These are phyloP conservation scores for Amanita rubescens DNA, from an alignment of 768 basidiomycete genomes.

Conservation along the genomic window DNA sequence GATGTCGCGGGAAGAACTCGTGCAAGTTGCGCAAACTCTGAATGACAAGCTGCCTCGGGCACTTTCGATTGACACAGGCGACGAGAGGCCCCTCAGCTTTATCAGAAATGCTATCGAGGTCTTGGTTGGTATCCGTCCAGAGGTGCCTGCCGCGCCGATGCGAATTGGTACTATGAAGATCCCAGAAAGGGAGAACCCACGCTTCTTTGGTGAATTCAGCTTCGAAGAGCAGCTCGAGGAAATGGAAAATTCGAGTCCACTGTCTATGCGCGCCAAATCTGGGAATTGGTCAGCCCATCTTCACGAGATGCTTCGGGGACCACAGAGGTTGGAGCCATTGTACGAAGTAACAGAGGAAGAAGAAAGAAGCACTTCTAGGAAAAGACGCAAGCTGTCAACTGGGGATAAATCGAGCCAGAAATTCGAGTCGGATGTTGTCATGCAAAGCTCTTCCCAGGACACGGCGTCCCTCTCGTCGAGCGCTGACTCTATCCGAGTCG, in stretches of 20 bases:
- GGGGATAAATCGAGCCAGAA: not conserved
- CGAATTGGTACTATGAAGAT: slow-evolving; percentile 8
- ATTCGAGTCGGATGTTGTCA: slow-evolving; percentile 1
- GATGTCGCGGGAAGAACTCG: slow-evolving; percentile 50
- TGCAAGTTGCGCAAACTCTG: slow-evolving; percentile 43
- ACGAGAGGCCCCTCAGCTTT: slow-evolving; percentile 29
- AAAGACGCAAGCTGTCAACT: not conserved
- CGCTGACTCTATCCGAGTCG: not conserved
- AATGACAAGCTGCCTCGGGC: slow-evolving; percentile 50
- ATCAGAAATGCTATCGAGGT: slow-evolving; percentile 53
- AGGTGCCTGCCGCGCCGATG: slow-evolving; percentile 30
- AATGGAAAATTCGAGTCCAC: not conserved
- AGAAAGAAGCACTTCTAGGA: not conserved
- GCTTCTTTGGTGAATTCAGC: slow-evolving; percentile 6
- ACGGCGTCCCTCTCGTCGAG: not conserved
- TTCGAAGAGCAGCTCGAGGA: slow-evolving; percentile 6
- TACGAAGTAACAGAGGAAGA: slow-evolving; percentile 6
- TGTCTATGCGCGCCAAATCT: not conserved
- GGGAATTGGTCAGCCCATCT: not conserved
- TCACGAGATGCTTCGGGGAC: not conserved
- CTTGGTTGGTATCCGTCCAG: slow-evolving; percentile 47
- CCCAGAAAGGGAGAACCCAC: slow-evolving; percentile 1
- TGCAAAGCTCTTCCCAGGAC: not conserved
- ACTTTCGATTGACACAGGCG: slow-evolving; percentile 39
- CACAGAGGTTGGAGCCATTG: not conserved